A percentile compares a stretch with the other conserved stretches of the same genome.
These are phyloP conservation scores for Rhizophagus sp. DNA, from an alignment of 192 early-diverging fungal species.

Conservation along the genomic window DNA sequence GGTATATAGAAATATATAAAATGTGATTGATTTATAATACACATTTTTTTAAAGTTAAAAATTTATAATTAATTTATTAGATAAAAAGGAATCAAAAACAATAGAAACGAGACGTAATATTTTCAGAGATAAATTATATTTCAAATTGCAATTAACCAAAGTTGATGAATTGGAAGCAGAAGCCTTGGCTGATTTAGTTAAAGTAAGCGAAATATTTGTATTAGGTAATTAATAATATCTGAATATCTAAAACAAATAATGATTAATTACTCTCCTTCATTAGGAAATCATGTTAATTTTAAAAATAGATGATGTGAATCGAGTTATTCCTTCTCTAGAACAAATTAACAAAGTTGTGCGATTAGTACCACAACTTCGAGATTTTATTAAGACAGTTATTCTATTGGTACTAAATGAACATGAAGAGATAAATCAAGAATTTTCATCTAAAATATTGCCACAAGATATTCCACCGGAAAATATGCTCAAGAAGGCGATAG, in stretches of 20 bases:
- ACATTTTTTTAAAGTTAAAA: too few relatives aligned
- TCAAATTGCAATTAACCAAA: slow-evolving; percentile 1
- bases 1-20: background rate
- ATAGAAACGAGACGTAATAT: background rate
- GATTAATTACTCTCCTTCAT: background rate
- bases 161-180: background rate
- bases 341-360: slow-evolving; percentile 9
- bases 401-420: background rate
- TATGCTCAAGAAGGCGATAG: background rate
- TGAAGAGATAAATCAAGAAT: background rate
- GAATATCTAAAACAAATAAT: background rate
- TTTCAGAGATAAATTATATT: background rate
- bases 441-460: background rate
- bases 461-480: background rate
- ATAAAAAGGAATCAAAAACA: background rate
- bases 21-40: too few relatives aligned
- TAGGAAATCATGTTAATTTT: slow-evolving; percentile 14
- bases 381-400: slow-evolving; percentile 15
- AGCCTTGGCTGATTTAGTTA: background rate
- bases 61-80: background rate
- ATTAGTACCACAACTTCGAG: slow-evolving; percentile 1
- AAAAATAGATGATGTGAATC: slow-evolving; percentile 1
- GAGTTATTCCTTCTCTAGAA: background rate
- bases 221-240: background rate
- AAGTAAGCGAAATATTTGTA: background rate